Base-by-base conservation (phyloP, 306 rosid genomes). In the Arachis stenosperma region DNA sequence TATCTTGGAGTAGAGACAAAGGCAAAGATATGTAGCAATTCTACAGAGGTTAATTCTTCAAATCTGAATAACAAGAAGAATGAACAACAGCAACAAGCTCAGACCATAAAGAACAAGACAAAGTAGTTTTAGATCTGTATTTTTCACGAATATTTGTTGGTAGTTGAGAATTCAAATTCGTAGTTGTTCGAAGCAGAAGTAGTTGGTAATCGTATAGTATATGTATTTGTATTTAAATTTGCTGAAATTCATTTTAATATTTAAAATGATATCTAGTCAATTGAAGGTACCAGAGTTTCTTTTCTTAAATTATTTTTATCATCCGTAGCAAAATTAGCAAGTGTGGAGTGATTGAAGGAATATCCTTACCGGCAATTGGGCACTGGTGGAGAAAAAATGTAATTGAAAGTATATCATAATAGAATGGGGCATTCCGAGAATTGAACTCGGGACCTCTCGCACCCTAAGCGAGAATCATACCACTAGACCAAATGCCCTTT, bases 1-100 rank as follows among this genome's bases (percentile, higher is more conserved):
- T 93, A 93, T 84, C 98, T 93, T 53, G 96, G 98, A 7, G 97
- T 66, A 7, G 98, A 93, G 57, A 67, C 88, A 15, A 93, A 91
- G 65, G 65, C 88, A 17, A 93, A 80, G 84, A 82, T 81, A 47
- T 80, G 89, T 51, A 76, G 86, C 78, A 86, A 86, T 61, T 74
- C 88, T 62, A 82, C 68, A 10, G 92, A 86, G 84, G 83, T 76
- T n/a, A 80, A 68, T 22, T 57, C 77, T 63, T 57, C 83, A 10
- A 79, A 65, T 76, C 13, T 54, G 33, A 55, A 41, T 47, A 40
- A 37, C 70, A 67, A 57, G 40, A 68, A 30, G 69, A 68, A 74
- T 27, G 82, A 79, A 55, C 70, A 71, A 1, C 70, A 71, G 1
- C 48, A 52, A 29, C 70, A 80, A 37, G 27, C 12, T 43, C 71